Percentiles rank a stretch among this genome's conserved stretches.
Conservation (phyloP, 176 grass and related monocot genomes). For the Typha latifolia region DNA sequence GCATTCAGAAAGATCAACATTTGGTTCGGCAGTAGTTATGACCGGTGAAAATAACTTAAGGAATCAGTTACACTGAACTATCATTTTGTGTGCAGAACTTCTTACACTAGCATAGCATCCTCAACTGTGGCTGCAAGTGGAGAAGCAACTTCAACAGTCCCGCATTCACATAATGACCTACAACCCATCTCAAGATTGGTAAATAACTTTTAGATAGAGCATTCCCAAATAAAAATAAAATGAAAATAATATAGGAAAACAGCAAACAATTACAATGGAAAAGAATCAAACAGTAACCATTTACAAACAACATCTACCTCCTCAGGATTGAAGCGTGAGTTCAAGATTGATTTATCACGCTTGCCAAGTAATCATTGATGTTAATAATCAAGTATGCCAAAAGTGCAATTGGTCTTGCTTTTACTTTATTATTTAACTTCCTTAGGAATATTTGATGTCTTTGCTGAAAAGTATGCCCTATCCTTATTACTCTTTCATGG, state of each 20-base stretch:
- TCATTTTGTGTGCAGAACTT: slow-evolving; percentile 15
- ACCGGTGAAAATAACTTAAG: background rate
- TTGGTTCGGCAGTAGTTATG: background rate
- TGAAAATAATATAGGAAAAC: background rate
- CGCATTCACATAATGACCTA: slow-evolving; percentile 70
- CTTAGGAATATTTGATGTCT: too few relatives aligned
- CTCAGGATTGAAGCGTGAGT: background rate
- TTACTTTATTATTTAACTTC: too few relatives aligned
- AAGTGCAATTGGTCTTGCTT: too few relatives aligned
- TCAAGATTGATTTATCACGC: background rate
- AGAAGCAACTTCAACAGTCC: slow-evolving; percentile 98
- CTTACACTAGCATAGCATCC: slow-evolving; percentile 90
- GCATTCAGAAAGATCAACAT: background rate
- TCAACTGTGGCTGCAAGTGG: slow-evolving; percentile 80
- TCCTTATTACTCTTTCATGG: too few relatives aligned
- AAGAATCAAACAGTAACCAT: background rate
- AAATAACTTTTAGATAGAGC: background rate
- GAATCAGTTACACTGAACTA: background rate
- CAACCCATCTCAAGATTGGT: slow-evolving; percentile 11
- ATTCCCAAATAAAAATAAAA: too few relatives aligned
- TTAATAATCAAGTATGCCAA: too few relatives aligned
- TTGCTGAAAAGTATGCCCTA: too few relatives aligned
- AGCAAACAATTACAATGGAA: background rate
- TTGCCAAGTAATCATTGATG: background rate
- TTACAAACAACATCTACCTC: background rate